phyloP scores from a whole-genome alignment of 768 basidiomycete genomes.

The Suillus spraguei region DNA sequence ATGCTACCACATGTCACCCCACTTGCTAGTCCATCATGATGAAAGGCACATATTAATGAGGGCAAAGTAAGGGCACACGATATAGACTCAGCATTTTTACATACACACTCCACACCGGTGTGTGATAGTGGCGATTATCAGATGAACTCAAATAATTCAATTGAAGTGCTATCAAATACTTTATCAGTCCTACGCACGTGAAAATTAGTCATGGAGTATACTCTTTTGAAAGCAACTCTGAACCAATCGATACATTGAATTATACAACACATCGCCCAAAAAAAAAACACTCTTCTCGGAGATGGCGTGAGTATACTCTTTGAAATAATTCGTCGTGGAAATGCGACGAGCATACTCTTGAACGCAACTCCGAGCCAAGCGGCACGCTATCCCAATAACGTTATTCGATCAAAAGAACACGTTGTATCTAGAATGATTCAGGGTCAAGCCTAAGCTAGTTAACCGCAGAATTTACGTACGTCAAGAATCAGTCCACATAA shows the following conservation, averaged over 20 bases:
- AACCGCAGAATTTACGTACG: background rate
- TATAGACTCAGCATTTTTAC: background rate
- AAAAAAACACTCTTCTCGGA: background rate
- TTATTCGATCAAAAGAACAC: background rate
- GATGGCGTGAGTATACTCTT: background rate
- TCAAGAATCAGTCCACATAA: background rate
- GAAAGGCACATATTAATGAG: background rate
- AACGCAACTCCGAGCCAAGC: background rate
- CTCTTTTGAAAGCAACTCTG: background rate
- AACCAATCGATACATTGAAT: background rate
- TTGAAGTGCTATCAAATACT: background rate
- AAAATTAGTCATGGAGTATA: background rate
- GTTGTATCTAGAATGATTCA: background rate
- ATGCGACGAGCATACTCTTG: background rate
- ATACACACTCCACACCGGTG: background rate
- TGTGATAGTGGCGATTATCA: background rate
- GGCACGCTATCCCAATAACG: background rate
- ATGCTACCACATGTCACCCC: background rate
- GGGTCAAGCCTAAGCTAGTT: background rate
- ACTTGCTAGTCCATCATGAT: background rate
- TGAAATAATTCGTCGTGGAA: background rate
- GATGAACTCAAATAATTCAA: background rate
- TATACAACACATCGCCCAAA: background rate
- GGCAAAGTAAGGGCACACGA: background rate
- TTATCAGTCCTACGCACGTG: too few species aligned